A percentile compares a stretch with the other conserved stretches of the same genome.
These are phyloP conservation scores for Nemania serpens DNA, from an alignment of 2,329 filamentous ascomycete species.

Conservation along the genomic window DNA sequence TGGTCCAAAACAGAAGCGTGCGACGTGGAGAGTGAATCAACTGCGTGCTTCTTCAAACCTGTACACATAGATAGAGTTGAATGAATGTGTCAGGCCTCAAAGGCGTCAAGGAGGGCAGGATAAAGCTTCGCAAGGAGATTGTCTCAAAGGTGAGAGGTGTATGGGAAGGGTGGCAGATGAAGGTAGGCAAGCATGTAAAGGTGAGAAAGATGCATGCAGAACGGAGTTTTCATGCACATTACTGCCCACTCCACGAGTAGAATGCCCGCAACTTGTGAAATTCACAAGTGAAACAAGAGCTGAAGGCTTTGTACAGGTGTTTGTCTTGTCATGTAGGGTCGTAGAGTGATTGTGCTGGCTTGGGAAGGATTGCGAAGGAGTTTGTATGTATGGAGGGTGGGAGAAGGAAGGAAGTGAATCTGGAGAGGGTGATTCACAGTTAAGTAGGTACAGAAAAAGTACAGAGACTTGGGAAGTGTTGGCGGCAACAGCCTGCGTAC, in stretches of 20 bases:
- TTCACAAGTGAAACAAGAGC: neutral
- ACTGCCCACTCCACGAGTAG: neutral
- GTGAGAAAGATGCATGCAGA: neutral
- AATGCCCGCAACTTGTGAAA: neutral
- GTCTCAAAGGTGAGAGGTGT: neutral
- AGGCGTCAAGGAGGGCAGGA: neutral
- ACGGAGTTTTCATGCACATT: neutral
- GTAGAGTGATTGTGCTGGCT: neutral
- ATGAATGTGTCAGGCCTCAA: neutral
- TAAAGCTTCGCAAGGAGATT: neutral
- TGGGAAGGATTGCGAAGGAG: neutral
- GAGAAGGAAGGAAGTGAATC: neutral
- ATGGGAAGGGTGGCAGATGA: neutral
- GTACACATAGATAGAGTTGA: neutral
- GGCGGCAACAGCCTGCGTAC: neutral
- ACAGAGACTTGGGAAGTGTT: neutral
- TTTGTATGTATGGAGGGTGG: neutral
- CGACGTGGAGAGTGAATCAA: neutral
- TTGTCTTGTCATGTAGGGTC: neutral
- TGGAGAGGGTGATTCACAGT: too few species aligned
- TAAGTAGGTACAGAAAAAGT: too few species aligned
- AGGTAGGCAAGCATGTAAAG: neutral
- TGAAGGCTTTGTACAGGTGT: neutral
- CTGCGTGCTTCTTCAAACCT: neutral
- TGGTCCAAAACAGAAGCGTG: neutral